phyloP scores from a whole-genome alignment of 495 filamentous ascomycete genomes.

The Penicillium goetzii region DNA sequence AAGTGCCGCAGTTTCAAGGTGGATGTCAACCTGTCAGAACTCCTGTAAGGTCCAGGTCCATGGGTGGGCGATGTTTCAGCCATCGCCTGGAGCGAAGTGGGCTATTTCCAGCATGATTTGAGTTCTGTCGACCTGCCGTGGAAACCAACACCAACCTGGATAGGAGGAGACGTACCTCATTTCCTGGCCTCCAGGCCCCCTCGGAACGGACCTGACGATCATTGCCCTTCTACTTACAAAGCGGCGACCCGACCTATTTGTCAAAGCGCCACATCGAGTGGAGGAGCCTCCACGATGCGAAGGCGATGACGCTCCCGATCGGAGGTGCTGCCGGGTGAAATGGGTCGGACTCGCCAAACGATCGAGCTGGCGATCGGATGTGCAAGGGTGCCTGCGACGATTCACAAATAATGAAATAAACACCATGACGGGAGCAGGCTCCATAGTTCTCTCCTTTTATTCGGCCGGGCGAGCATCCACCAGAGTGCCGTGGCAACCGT shows the following conservation, averaged over 20 bases:
- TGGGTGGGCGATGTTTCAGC: constrained; percentile 17
- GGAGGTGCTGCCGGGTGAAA: constrained; percentile 9
- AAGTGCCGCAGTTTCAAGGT: not conserved
- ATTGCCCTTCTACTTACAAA: constrained; percentile 1
- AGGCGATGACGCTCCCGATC: constrained; percentile 17
- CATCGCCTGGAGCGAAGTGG: constrained; percentile 1
- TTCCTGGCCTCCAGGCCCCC: not conserved
- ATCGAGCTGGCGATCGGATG: constrained; percentile 26
- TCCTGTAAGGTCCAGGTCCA: constrained; percentile 5
- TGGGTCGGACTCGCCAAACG: constrained; percentile 23
- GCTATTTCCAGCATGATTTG: not conserved
- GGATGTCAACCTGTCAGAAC: constrained; percentile 13
- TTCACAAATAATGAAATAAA: constrained; percentile 1
- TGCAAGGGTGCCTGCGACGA: constrained; percentile 3
- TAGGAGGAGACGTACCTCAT: not conserved
- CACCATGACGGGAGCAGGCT: constrained; percentile 10
- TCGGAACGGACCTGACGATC: not conserved
- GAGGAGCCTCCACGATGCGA: not conserved
- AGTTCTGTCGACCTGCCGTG: constrained; percentile 1
- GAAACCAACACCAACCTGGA: constrained; percentile 1
- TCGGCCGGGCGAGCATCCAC: constrained; percentile 3
- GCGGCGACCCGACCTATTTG: constrained; percentile 15
- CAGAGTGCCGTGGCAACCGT: not conserved
- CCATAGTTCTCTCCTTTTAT: constrained; percentile 15
- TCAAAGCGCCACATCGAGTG: constrained; percentile 16